phyloP scores from a whole-genome alignment of 176 grass and related monocot species.

The barley (Hordeum vulgare) region DNA sequence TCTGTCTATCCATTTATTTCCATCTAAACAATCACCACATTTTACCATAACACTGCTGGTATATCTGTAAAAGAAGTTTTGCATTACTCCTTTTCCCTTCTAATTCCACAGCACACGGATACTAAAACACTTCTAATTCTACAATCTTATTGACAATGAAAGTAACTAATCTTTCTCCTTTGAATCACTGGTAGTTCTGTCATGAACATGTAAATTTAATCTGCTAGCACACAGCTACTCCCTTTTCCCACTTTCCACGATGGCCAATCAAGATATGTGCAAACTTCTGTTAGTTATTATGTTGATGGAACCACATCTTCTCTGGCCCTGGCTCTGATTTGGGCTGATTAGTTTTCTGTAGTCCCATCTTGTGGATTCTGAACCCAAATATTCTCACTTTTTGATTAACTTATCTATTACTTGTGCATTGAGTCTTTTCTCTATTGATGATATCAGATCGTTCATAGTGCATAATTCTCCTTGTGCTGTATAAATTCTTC shows the following conservation, averaged over 20 bases:
- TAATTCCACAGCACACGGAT: background rate
- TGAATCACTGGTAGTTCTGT: background rate
- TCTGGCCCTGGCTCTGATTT: background rate
- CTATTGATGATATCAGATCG: background rate
- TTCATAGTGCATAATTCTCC: background rate
- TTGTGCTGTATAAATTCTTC: background rate
- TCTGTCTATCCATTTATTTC: slow-evolving; percentile 20
- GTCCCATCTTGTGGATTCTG: slow-evolving; percentile 10
- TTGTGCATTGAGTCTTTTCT: background rate
- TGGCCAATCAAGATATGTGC: background rate
- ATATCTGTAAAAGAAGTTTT: background rate
- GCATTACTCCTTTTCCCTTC: background rate
- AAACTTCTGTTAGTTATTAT: background rate
- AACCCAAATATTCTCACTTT: slow-evolving; percentile 2
- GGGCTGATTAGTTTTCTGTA: background rate
- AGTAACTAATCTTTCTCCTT: background rate
- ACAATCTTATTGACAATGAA: background rate
- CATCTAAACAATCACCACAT: background rate
- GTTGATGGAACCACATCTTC: slow-evolving; percentile 9
- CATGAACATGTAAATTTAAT: slow-evolving; percentile 16
- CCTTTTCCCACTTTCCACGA: background rate
- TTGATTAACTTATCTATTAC: background rate
- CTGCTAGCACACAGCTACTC: background rate
- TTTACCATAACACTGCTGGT: background rate
- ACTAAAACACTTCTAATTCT: background rate